Percentiles rank a stretch among this genome's conserved stretches.
These are phyloP conservation scores for Penicillium sp. DNA, from an alignment of 2,329 filamentous ascomycete genomes.

Conservation along the genomic window DNA sequence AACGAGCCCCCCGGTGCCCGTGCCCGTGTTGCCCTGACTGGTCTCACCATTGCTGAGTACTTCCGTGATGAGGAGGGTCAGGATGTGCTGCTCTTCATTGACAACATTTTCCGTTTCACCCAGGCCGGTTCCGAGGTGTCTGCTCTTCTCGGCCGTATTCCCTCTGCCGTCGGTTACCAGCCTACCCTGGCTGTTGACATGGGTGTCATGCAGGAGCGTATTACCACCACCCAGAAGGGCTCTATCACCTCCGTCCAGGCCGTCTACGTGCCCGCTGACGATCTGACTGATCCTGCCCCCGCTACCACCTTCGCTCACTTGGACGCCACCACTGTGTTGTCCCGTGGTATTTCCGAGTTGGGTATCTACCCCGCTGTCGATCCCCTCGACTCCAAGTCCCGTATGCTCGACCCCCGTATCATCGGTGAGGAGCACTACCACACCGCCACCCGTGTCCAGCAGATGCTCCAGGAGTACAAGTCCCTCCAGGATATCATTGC, in stretches of 20 bases:
- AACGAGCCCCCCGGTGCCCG: constrained; percentile 99
- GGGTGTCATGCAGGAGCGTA: constrained; percentile 99
- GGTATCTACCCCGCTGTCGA: constrained; percentile 99
- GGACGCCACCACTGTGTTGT: constrained; percentile 99
- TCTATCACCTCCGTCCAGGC: constrained; percentile 99
- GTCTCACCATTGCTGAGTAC: constrained; percentile 67
- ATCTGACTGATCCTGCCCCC: constrained; percentile 99
- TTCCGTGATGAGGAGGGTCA: constrained; percentile 80
- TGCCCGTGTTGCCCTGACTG: constrained; percentile 98
- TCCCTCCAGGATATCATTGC: constrained; percentile 99
- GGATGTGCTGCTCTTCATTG: constrained; percentile 98
- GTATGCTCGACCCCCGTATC: constrained; percentile 98
- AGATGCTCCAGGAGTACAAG: constrained; percentile 99
- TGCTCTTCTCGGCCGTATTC: constrained; percentile 97
- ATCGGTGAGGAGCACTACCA: constrained; percentile 98
- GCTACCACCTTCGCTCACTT: constrained; percentile 99
- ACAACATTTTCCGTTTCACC: constrained; percentile 99
- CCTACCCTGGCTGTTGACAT: constrained; percentile 97
- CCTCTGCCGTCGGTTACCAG: constrained; percentile 99
- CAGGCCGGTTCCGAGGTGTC: constrained; percentile 99
- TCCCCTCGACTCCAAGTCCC: constrained; percentile 98
- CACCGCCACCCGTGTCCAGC: constrained; percentile 90
- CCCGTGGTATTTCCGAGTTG: constrained; percentile 99
- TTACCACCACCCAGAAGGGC: constrained; percentile 98
- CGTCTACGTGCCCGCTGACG: constrained; percentile 99